Conservation (phyloP, 2,329 filamentous ascomycete genomes). For the Aspergillus piperis region DNA sequence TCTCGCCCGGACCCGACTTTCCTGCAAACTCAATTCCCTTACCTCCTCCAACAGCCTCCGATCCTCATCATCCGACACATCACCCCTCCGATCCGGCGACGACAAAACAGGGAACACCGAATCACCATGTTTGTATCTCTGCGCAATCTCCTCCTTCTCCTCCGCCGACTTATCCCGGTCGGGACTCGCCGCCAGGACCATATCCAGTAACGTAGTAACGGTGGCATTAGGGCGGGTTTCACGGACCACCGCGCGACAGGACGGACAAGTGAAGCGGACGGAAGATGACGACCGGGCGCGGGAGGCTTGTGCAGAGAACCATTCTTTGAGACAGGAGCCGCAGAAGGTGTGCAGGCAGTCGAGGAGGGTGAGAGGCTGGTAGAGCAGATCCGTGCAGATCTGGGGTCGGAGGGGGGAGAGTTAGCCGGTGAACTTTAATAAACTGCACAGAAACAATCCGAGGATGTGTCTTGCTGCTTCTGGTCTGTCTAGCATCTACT, state of each 20-base stretch:
- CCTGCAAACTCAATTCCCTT: constrained; percentile 69
- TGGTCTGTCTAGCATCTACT: too few species aligned
- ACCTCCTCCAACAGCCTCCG: constrained; percentile 70
- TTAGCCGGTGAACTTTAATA: too few species aligned
- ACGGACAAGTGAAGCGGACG: constrained; percentile 80
- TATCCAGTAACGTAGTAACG: constrained; percentile 84
- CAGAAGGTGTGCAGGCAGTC: constrained; percentile 96
- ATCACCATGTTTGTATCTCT: constrained; percentile 79
- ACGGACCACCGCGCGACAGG: constrained; percentile 83
- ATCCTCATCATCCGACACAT: constrained; percentile 61
- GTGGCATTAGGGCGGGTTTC: constrained; percentile 88
- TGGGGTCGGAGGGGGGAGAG: constrained; percentile 38
- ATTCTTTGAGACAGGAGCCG: constrained; percentile 91
- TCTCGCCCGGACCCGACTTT: constrained; percentile 29
- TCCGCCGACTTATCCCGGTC: constrained; percentile 66
- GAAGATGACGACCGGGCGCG: constrained; percentile 44
- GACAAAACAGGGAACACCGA: constrained; percentile 68
- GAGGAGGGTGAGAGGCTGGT: constrained; percentile 85
- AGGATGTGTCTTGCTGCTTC: neutral
- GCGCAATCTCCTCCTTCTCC: constrained; percentile 75
- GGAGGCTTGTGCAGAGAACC: constrained; percentile 80
- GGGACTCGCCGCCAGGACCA: constrained; percentile 80
- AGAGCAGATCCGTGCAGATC: constrained; percentile 96
- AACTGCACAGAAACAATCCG: neutral
- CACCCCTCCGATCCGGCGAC: constrained; percentile 40